Base-by-base conservation (phyloP, 441 rosid species). In the Populus hybrid region DNA sequence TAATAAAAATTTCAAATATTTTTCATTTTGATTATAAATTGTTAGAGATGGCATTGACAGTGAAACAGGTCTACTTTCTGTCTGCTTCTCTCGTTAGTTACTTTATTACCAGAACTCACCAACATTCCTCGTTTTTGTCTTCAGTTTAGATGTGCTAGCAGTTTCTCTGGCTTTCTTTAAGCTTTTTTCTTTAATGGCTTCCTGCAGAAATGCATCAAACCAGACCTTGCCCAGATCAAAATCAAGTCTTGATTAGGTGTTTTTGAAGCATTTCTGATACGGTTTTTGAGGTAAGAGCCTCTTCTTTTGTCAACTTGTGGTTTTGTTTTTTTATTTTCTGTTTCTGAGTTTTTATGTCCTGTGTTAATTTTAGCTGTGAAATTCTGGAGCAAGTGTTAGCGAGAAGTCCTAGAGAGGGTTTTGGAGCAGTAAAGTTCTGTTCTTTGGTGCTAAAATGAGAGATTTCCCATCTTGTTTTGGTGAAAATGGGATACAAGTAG, bases 381-480 rank as follows among this genome's bases (percentile, higher is more conserved):
- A 74, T 61, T 73, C 59, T 67, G 12, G 18, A 74, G 77, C 69
- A 75, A 72, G 78, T 76, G 85, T 77, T 81, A 78, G 86, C 70
- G 74, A 35, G 72, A 83, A 84, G 76, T 73, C 78, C 24, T 76
- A 78, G 70, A 75, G 82, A 61, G 75, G 42, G 79, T 72, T 74
- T 78, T 75, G 26, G 66, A 65, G 74, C 19, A 67, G 79, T 65
- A 80, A 74, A 30, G 73, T 83, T 83, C 32, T 57, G 79, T 65
- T 73, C 19, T 63, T 42, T 61, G 69, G 74, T 35, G 57, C 5
- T 28, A 80, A 84, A 74, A 94, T 94, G 97, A 94, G 88, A 72
- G 97, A 92, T 84, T 94, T 94, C 67, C 97, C 97, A 18, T 92
- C 98, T 85, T 94, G 98, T 80, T 94, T 93, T 57, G 92, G 97